Evolutionary conservation across 345 rosid species (phyloP), one percentile per base, ranked within the genome.

Genomic region (Durio zibethinus): DNA sequence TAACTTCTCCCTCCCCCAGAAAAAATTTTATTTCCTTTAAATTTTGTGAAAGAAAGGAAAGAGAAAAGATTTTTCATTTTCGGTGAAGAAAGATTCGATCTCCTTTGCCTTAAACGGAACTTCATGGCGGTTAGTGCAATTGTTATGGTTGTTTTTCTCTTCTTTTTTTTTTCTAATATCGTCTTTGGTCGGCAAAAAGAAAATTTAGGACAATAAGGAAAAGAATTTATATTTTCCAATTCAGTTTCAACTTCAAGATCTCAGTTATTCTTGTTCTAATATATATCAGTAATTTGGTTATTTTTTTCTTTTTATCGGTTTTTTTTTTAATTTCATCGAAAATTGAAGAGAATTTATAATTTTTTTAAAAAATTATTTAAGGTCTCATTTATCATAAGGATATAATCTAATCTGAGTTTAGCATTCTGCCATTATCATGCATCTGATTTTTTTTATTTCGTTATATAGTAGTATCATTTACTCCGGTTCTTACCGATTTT

Each of bases 61-160:
- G 0, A 23, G 2, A 25, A 57, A 25, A 4, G 9, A 25, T 7
- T 10, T 71, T 70, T 3, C 16, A 15, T 10, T 71, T 70, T 3
- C 16, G 12, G 20, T 45, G 12, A 69, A 69, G 36, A 45, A 69
- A 48, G 25, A 40, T 16, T 48, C 15, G 42, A 29, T 70, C 74
- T 70, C 40, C 48, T 68, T 29, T 16, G 36, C 74, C 15, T 1
- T 18, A 47, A 29, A 27, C 74, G 40, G 73, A 70, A 70, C 56
- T 29, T 47, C 57, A 70, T 70, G 74, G 74, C 57, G 57, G 74
- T 70, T 16, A 29, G 74, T 70, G 31, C 72, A 42, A 67, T 65
- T 42, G 40, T 66, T 65, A 1, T 65, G 40, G 40, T 36, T n/a
- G 33, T 31, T 31, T 31, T 31, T 31, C 33, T 9, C 5, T 18